Evolutionary conservation across 768 basidiomycete genomes (phyloP).

Genomic region (Gloeophyllum trabeum): DNA sequence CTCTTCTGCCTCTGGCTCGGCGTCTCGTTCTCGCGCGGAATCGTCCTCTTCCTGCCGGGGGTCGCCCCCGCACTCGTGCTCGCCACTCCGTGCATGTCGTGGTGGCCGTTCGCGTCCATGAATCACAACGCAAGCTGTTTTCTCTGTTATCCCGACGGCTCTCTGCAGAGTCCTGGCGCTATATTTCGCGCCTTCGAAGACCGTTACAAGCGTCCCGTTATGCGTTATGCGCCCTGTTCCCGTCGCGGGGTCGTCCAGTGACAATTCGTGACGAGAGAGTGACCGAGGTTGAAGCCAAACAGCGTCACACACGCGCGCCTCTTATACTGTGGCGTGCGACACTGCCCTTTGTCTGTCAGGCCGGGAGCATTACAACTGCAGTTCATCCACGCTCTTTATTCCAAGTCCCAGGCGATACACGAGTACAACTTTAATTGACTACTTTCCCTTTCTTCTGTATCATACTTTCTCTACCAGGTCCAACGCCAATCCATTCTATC

Average conservation of each 20-base stretch:
- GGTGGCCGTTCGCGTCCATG: conserved; percentile 12
- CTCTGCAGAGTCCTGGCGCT: neutral
- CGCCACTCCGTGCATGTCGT: conserved; percentile 5
- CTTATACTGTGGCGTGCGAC: conserved; percentile 20
- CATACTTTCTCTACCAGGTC: conserved; percentile 81
- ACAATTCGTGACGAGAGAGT: conserved; percentile 22
- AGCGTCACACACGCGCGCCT: conserved; percentile 14
- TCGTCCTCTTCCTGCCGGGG: conserved; percentile 33
- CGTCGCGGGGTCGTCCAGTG: conserved; percentile 13
- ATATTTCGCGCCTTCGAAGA: neutral
- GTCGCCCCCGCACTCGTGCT: conserved; percentile 10
- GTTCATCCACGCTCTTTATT: neutral
- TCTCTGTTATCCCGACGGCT: neutral
- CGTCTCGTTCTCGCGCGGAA: conserved; percentile 60
- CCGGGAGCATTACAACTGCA: neutral
- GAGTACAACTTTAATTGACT: neutral
- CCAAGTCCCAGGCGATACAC: too few relatives aligned
- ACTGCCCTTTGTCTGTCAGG: conserved; percentile 1
- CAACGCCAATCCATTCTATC: conserved; percentile 90
- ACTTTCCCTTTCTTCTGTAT: conserved; percentile 16
- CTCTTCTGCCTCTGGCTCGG: conserved; percentile 64
- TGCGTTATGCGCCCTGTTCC: neutral
- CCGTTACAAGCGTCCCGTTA: neutral
- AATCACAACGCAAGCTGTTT: neutral
- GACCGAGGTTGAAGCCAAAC: conserved; percentile 10